Conservation (phyloP, 257 asterid genomes). For the Ilex aquifolium region DNA sequence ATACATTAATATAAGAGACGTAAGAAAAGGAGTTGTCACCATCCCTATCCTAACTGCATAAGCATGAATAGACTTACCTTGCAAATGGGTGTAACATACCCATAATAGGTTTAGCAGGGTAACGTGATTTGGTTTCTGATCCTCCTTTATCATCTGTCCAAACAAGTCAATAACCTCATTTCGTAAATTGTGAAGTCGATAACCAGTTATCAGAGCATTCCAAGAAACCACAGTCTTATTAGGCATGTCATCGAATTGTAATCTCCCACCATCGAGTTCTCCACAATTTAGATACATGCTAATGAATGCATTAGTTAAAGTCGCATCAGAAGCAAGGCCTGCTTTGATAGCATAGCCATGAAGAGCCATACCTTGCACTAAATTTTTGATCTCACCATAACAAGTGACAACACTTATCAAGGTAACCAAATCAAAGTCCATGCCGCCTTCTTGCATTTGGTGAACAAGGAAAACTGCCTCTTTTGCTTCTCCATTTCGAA, state of each 20-base stretch:
- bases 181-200: constrained; percentile 20
- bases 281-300: constrained; percentile 54
- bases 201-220: constrained; percentile 63
- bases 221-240: constrained; percentile 46
- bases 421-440: constrained; percentile 40
- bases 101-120: constrained; percentile 51
- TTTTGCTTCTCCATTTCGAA: constrained; percentile 31
- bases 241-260: constrained; percentile 37
- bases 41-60: constrained; percentile 28
- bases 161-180: constrained; percentile 33
- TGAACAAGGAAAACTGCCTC: constrained; percentile 33
- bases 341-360: constrained; percentile 41
- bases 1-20: constrained; percentile 60
- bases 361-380: constrained; percentile 33
- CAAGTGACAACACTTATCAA: constrained; percentile 46
- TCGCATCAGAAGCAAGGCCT: constrained; percentile 27
- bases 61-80: constrained; percentile 52
- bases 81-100: constrained; percentile 27
- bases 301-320: constrained; percentile 51
- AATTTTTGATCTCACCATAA: constrained; percentile 24
- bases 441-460: constrained; percentile 38
- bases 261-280: constrained; percentile 32
- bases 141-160: constrained; percentile 29
- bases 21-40: constrained; percentile 40
- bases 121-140: constrained; percentile 37